phyloP scores from a whole-genome alignment of 768 basidiomycete species.

The Termitomyces eurrhizus region DNA sequence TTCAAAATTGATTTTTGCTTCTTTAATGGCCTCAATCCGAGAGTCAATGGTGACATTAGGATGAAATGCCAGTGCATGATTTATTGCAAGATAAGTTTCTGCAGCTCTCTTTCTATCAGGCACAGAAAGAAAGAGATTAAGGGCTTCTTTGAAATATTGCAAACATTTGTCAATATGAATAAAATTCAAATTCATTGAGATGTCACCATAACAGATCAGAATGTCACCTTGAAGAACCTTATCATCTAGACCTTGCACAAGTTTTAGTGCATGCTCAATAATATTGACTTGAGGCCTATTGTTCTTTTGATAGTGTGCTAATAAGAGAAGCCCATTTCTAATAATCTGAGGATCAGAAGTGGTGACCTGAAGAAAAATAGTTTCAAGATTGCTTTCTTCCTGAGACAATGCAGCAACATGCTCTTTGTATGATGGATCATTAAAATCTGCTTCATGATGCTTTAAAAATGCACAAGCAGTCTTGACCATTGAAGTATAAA shows the following conservation, averaged over 20 bases:
- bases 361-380: conserved; percentile 13
- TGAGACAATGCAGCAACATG: not conserved
- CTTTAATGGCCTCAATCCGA: not conserved
- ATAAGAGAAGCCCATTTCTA: not conserved
- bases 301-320: conserved; percentile 11
- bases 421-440: conserved; percentile 8
- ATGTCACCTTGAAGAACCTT: not conserved
- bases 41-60: not conserved
- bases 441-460: conserved; percentile 8
- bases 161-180: not conserved
- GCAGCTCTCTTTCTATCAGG: not conserved
- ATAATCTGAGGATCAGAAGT: not conserved
- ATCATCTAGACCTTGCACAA: not conserved
- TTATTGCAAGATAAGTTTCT: not conserved
- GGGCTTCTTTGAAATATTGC: not conserved
- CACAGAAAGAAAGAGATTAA: not conserved
- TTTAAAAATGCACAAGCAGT: conserved; percentile 12
- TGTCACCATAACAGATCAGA: not conserved
- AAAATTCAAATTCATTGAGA: not conserved
- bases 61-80: not conserved
- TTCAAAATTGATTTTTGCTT: not conserved
- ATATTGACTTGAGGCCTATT: conserved; percentile 13
- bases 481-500: not conserved
- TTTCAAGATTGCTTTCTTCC: conserved; percentile 15
- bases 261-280: conserved; percentile 3